Percentiles rank a stretch among this genome's conserved stretches.
Evolutionary conservation across 2,329 filamentous ascomycete species (phyloP).

Genomic region (Arthrinium phaeospermum): DNA sequence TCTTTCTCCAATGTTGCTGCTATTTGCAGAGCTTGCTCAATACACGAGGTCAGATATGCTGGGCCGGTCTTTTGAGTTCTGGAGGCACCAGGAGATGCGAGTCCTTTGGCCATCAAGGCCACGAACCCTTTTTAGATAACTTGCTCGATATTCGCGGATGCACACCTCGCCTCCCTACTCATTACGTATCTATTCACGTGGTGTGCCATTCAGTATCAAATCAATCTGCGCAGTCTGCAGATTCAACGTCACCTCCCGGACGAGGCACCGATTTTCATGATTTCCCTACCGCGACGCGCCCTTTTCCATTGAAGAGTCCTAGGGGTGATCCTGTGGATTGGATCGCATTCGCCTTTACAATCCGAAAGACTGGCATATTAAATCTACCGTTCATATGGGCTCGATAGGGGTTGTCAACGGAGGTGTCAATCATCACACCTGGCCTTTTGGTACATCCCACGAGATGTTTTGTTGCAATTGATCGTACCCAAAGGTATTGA

Average conservation of each 20-base stretch:
- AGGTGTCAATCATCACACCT: not conserved
- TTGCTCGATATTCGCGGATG: not conserved
- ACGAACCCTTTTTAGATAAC: not conserved
- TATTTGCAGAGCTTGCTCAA: not conserved
- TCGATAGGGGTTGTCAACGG: not conserved
- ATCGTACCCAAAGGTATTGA: not conserved
- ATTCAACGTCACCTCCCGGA: not conserved
- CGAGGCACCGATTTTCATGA: not conserved
- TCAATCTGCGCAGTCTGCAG: not conserved
- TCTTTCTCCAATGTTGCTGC: not conserved
- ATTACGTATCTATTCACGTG: not conserved
- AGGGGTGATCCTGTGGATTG: not conserved
- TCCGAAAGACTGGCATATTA: not conserved
- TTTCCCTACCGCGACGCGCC: not conserved
- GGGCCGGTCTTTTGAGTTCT: not conserved
- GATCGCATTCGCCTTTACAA: not conserved
- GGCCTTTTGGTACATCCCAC: no score
- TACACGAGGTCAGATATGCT: not conserved
- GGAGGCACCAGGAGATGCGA: not conserved
- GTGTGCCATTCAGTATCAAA: not conserved
- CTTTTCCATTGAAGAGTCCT: not conserved
- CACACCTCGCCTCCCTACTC: not conserved
- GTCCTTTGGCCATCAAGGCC: not conserved
- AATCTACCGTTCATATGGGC: not conserved
- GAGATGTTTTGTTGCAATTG: no score